Percentiles rank a stretch among this genome's conserved stretches.
Conservation (phyloP, 2,329 filamentous ascomycete species). For the Lojkania enalia region DNA sequence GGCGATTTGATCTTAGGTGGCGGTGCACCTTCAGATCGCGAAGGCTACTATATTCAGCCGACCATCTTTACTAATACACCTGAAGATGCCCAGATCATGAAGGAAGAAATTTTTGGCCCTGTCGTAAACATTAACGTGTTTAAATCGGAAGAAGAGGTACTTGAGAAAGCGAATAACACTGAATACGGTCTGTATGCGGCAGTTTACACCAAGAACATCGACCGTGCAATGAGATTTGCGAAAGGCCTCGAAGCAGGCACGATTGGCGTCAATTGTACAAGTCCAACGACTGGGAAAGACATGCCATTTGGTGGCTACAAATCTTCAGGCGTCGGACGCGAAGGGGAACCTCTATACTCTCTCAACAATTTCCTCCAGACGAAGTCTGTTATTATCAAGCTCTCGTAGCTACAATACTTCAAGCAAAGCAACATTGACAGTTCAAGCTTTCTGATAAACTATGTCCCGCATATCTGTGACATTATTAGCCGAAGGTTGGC, state of each 20-base stretch:
- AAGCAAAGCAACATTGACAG: no score
- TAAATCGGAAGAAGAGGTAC: constrained; percentile 74
- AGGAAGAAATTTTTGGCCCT: constrained; percentile 81
- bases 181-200: constrained; percentile 84
- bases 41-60: constrained; percentile 61
- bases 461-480: no score
- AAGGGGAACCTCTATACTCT: constrained; percentile 35
- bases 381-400: constrained; percentile 39
- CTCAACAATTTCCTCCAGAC: constrained; percentile 42
- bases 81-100: constrained; percentile 77
- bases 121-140: constrained; percentile 80
- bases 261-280: constrained; percentile 48
- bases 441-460: no score
- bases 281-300: constrained; percentile 33
- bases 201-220: constrained; percentile 67
- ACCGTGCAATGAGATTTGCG: constrained; percentile 44
- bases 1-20: constrained; percentile 44
- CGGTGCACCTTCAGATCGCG: constrained; percentile 29
- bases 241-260: constrained; percentile 47
- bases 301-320: constrained; percentile 51
- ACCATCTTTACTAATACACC: constrained; percentile 82
- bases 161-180: constrained; percentile 79
- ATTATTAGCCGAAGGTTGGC: no score
- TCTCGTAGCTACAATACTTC: constrained; percentile 13
- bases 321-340: constrained; percentile 39